Percentiles rank a stretch among this genome's conserved stretches.
These are phyloP conservation scores for Debaryomycetaceae sp. DNA, from an alignment of 1,139 yeast species.

Conservation along the genomic window DNA sequence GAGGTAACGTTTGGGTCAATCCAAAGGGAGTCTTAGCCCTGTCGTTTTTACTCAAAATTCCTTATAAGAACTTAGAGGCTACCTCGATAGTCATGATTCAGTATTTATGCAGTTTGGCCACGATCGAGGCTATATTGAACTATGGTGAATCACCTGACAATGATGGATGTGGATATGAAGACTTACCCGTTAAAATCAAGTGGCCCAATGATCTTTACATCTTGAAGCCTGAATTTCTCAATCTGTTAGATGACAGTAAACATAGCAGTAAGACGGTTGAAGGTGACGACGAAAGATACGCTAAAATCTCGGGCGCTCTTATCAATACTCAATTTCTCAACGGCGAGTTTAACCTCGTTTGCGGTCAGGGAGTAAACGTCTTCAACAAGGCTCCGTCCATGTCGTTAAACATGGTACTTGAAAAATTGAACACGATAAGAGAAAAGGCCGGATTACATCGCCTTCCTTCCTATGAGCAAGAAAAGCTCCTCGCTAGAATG, in stretches of 20 bases:
- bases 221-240: constrained; percentile 57
- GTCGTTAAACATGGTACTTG: constrained; percentile 70
- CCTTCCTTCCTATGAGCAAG: constrained; percentile 55
- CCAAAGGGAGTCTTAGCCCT: constrained; percentile 90
- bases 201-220: constrained; percentile 97
- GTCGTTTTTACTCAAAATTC: constrained; percentile 66
- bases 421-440: constrained; percentile 53
- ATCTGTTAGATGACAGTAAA: constrained; percentile 24
- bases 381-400: constrained; percentile 89
- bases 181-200: constrained; percentile 76
- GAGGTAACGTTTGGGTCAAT: constrained; percentile 93
- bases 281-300: constrained; percentile 48
- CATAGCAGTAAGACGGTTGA: constrained; percentile 33
- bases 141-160: constrained; percentile 49
- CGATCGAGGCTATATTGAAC: constrained; percentile 69
- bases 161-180: constrained; percentile 55
- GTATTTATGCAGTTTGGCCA: constrained; percentile 79
- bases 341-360: constrained; percentile 57
- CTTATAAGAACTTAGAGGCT: constrained; percentile 36
- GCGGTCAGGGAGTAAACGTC: constrained; percentile 88
- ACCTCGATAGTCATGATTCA: constrained; percentile 71
- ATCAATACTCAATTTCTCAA: constrained; percentile 72
- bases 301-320: constrained; percentile 80
- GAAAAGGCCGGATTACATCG: constrained; percentile 31
- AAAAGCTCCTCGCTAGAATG: constrained; percentile 65